Conservation (phyloP, 2,329 filamentous ascomycete species). For the Thermoascus crustaceus region DNA sequence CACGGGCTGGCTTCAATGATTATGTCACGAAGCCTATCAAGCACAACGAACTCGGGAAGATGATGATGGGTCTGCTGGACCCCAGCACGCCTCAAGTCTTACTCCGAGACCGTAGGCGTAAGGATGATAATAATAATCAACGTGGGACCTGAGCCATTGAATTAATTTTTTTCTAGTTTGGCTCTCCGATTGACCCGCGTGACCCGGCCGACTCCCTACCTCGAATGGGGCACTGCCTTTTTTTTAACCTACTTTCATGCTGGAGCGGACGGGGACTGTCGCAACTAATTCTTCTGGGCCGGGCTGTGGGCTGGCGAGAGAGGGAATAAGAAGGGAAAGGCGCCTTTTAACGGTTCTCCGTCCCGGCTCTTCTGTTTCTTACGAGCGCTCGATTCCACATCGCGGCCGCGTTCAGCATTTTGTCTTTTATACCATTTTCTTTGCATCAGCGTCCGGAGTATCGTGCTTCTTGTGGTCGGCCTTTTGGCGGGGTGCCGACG, state of each 20-base stretch:
- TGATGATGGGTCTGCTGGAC: conserved; percentile 43
- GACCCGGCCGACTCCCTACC: neutral
- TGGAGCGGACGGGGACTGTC: too few species aligned
- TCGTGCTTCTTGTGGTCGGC: conserved; percentile 1
- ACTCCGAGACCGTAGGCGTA: conserved; percentile 30
- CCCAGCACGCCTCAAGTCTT: conserved; percentile 34
- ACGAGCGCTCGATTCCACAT: neutral
- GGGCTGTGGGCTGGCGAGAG: conserved; percentile 1
- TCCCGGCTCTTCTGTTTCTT: neutral
- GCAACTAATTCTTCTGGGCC: conserved; percentile 1
- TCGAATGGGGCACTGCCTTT: neutral
- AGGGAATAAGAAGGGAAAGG: conserved; percentile 1
- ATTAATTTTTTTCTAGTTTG: neutral
- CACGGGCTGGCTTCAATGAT: conserved; percentile 41
- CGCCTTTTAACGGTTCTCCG: conserved; percentile 1
- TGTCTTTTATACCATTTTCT: conserved; percentile 2
- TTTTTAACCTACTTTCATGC: too few species aligned
- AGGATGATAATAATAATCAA: neutral
- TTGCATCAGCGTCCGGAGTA: conserved; percentile 2
- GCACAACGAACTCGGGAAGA: conserved; percentile 41
- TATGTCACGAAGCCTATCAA: conserved; percentile 45
- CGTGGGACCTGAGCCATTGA: neutral
- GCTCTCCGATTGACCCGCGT: neutral
- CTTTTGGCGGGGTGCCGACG: neutral
- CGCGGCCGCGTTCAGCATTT: conserved; percentile 1